A percentile compares a stretch with the other conserved stretches of the same genome.
Evolutionary conservation across 805 yeast species (phyloP).

Genomic region (Sugiyamaella marilandica): DNA sequence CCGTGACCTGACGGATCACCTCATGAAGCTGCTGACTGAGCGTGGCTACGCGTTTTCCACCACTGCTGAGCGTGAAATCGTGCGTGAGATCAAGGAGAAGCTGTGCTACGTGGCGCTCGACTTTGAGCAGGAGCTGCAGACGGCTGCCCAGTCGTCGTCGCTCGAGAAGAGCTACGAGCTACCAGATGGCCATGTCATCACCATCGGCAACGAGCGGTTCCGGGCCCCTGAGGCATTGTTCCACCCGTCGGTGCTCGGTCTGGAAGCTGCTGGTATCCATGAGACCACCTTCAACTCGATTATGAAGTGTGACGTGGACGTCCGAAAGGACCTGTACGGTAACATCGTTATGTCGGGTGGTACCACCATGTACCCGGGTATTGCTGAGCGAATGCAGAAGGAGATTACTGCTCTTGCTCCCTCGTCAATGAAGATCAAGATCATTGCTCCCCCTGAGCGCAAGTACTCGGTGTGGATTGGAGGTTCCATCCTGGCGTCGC

Average conservation of each 20-base stretch:
- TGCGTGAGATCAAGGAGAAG: constrained; percentile 93
- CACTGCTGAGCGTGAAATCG: constrained; percentile 98
- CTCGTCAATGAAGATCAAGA: constrained; percentile 99
- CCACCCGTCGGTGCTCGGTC: constrained; percentile 89
- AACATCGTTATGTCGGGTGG: constrained; percentile 99
- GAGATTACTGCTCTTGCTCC: constrained; percentile 99
- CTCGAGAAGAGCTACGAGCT: constrained; percentile 98
- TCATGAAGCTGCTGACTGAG: constrained; percentile 97
- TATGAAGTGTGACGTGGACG: constrained; percentile 98
- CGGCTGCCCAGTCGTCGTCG: constrained; percentile 96
- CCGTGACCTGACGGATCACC: constrained; percentile 98
- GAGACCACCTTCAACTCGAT: constrained; percentile 94
- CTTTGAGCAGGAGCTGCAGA: constrained; percentile 99
- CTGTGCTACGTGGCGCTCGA: constrained; percentile 98
- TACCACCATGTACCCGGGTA: constrained; percentile 99
- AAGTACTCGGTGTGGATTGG: constrained; percentile 99
- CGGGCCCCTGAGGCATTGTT: constrained; percentile 99
- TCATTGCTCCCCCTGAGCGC: constrained; percentile 99
- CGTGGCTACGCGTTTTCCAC: constrained; percentile 99
- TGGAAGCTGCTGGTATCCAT: constrained; percentile 98
- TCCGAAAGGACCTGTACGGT: constrained; percentile 97
- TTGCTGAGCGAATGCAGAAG: constrained; percentile 99
- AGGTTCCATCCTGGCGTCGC: constrained; percentile 98
- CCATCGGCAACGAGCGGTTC: constrained; percentile 99
- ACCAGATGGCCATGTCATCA: constrained; percentile 99